Conservation (phyloP, 1,284 basidiomycete genomes). For the Ganoderma boninense region DNA sequence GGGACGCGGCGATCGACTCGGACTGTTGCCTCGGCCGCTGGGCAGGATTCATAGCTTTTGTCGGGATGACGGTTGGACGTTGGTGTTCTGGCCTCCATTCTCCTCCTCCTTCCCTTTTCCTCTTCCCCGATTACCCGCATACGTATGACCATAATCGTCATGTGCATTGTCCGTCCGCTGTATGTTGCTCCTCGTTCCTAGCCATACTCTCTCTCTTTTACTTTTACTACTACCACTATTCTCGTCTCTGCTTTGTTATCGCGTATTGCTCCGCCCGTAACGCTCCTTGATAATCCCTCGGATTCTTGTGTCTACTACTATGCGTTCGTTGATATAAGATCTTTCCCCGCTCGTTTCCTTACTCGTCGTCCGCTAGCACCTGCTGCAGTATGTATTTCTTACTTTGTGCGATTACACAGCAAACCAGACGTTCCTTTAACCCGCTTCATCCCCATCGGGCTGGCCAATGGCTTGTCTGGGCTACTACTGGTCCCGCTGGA, state of each 20-base stretch:
- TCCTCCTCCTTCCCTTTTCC: neutral
- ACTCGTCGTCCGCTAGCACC: slow-evolving; percentile 12
- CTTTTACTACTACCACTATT: slow-evolving; percentile 6
- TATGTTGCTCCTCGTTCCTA: slow-evolving; percentile 1
- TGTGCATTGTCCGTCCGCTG: slow-evolving; percentile 16
- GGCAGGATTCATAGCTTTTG: slow-evolving; percentile 32
- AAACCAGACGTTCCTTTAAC: slow-evolving; percentile 34
- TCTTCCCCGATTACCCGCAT: slow-evolving; percentile 4
- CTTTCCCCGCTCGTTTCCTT: slow-evolving; percentile 14
- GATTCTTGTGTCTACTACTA: slow-evolving; percentile 30
- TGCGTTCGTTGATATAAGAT: slow-evolving; percentile 22
- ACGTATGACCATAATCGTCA: slow-evolving; percentile 17
- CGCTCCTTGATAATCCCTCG: slow-evolving; percentile 35
- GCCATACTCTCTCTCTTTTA: neutral
- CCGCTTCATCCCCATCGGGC: neutral
- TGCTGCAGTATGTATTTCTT: slow-evolving; percentile 38
- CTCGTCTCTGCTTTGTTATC: slow-evolving; percentile 28
- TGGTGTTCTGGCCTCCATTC: slow-evolving; percentile 6
- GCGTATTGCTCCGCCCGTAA: slow-evolving; percentile 29
- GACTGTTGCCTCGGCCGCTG: slow-evolving; percentile 42
- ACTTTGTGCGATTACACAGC: slow-evolving; percentile 37
- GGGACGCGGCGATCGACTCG: slow-evolving; percentile 73
- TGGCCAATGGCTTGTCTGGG: too few species aligned
- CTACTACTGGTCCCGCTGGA: neutral
- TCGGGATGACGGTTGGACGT: slow-evolving; percentile 17